Conservation (phyloP, 2,329 filamentous ascomycete species). For the Pseudonectria buxi region DNA sequence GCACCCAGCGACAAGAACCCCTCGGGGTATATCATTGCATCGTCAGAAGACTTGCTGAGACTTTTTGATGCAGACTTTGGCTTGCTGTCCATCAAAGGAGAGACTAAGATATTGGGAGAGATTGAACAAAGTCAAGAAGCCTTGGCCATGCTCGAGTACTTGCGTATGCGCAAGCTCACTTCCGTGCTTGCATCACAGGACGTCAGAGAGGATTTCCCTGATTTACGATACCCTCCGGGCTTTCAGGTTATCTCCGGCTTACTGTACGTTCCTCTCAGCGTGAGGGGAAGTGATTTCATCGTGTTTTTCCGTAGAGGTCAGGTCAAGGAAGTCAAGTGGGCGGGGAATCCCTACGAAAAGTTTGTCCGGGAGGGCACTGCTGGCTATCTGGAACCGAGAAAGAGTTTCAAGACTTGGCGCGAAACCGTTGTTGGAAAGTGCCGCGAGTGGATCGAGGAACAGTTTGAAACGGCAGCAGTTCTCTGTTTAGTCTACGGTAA, state of each 20-base stretch:
- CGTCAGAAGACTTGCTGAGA: constrained; percentile 75
- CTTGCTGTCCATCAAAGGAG: constrained; percentile 74
- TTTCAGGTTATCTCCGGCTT: constrained; percentile 73
- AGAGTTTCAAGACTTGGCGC: constrained; percentile 73
- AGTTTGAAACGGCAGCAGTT: constrained; percentile 82
- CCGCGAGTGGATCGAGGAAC: constrained; percentile 82
- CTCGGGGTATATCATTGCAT: constrained; percentile 84
- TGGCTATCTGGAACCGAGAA: constrained; percentile 69
- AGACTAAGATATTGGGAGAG: constrained; percentile 77
- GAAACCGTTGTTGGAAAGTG: constrained; percentile 78
- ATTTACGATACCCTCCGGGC: constrained; percentile 71
- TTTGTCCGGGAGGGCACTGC: constrained; percentile 64
- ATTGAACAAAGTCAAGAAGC: constrained; percentile 74
- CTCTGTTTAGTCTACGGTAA: constrained; percentile 81
- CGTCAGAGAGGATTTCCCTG: constrained; percentile 68
- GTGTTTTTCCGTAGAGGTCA: constrained; percentile 82
- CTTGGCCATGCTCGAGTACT: constrained; percentile 75
- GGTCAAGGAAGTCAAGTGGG: constrained; percentile 73
- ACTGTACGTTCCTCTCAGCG: constrained; percentile 73
- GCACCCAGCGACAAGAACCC: constrained; percentile 74
- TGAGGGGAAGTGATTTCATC: constrained; percentile 75
- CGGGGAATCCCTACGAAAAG: constrained; percentile 81
- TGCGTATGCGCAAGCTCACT: constrained; percentile 67
- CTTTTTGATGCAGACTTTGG: constrained; percentile 86
- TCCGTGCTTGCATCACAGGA: constrained; percentile 75